phyloP scores from a whole-genome alignment of 768 basidiomycete genomes.

The Coprinopsis sp. region DNA sequence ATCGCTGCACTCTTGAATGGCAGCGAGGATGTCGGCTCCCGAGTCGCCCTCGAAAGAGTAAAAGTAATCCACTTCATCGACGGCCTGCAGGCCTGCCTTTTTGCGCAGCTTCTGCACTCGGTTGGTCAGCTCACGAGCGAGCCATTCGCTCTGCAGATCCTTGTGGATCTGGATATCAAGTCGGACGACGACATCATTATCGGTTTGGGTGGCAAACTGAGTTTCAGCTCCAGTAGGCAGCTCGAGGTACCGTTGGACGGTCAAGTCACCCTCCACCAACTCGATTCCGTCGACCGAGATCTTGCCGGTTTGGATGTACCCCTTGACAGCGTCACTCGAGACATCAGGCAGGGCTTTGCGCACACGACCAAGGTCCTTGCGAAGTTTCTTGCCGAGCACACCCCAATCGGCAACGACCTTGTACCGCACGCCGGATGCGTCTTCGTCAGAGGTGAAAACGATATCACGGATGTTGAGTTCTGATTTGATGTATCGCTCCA shows the following conservation, averaged over 20 bases:
- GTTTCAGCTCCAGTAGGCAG: constrained; percentile 54
- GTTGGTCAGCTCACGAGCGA: constrained; percentile 86
- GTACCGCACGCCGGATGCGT: constrained; percentile 82
- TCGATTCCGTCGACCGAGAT: constrained; percentile 86
- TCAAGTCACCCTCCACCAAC: constrained; percentile 85
- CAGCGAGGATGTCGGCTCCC: constrained; percentile 58
- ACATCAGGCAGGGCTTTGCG: constrained; percentile 81
- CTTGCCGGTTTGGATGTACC: constrained; percentile 67
- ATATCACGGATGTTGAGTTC: constrained; percentile 94
- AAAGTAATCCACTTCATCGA: constrained; percentile 88
- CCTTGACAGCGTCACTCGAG: constrained; percentile 77
- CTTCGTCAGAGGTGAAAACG: constrained; percentile 85
- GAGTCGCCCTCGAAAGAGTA: constrained; percentile 72
- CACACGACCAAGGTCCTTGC: constrained; percentile 87
- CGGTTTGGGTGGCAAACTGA: constrained; percentile 79
- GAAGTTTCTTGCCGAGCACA: constrained; percentile 88
- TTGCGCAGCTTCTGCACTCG: constrained; percentile 94
- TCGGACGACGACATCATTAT: constrained; percentile 91
- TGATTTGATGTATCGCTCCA: constrained; percentile 86
- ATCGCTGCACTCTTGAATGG: constrained; percentile 62
- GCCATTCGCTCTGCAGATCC: constrained; percentile 83
- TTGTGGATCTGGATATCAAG: constrained; percentile 86
- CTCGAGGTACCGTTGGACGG: constrained; percentile 89
- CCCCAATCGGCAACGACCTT: constrained; percentile 91
- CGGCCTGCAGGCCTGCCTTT: constrained; percentile 91